Conservation (phyloP, 805 yeast genomes). For the Saccharomycopsis javanensis region DNA sequence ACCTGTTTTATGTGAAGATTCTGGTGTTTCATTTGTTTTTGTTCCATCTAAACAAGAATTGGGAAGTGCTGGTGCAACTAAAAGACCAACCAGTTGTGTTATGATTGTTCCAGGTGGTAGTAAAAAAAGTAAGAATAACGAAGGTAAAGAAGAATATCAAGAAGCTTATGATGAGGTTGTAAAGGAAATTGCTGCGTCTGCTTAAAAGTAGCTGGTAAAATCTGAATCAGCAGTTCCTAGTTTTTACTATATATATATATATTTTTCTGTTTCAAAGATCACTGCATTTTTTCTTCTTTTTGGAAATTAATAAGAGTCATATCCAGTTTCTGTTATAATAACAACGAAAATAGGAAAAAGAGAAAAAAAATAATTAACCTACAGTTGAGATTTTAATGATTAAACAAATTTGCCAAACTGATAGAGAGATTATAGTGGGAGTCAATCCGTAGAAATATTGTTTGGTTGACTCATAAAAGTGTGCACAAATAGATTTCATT, state of each 20-base stretch:
- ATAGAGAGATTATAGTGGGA: no score
- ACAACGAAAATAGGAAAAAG: no score
- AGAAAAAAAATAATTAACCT: no score
- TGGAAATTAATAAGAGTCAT: no score
- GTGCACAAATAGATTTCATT: no score
- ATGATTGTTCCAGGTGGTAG: constrained; percentile 96
- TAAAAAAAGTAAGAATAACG: constrained; percentile 61
- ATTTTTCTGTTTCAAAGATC: neutral
- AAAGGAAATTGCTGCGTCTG: constrained; percentile 15
- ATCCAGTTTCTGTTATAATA: no score
- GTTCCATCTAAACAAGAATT: constrained; percentile 96
- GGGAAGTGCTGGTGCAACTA: constrained; percentile 98
- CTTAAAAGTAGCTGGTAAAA: neutral
- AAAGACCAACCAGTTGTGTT: constrained; percentile 97
- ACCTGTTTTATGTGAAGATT: constrained; percentile 95
- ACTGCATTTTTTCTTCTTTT: no score
- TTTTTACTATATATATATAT: neutral
- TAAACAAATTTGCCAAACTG: no score
- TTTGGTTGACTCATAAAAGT: no score
- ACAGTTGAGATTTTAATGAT: no score
- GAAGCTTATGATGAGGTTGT: constrained; percentile 66
- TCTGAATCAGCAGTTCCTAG: neutral
- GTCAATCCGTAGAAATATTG: no score
- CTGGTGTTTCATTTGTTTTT: constrained; percentile 81
- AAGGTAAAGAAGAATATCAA: constrained; percentile 75